phyloP scores from a whole-genome alignment of 768 basidiomycete species.

The Lentinula sp. region DNA sequence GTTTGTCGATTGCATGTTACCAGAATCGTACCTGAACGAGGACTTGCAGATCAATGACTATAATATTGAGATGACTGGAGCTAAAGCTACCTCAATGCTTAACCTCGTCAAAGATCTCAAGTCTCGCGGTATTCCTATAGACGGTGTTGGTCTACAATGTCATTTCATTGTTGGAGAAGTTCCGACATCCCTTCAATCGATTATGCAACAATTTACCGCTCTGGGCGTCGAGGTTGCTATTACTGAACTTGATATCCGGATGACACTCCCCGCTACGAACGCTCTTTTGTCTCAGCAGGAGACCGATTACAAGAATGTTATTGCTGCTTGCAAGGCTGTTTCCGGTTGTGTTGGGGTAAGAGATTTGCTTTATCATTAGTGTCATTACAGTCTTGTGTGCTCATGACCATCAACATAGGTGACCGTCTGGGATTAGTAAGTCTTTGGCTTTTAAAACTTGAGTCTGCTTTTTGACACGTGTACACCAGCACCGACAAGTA shows the following conservation, averaged over 20 bases:
- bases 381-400: neutral
- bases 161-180: slow-evolving; percentile 58
- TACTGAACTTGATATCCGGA: slow-evolving; percentile 64
- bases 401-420: neutral
- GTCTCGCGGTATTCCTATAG: slow-evolving; percentile 42
- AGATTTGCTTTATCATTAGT: neutral
- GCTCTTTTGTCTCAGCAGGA: slow-evolving; percentile 48
- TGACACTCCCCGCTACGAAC: slow-evolving; percentile 44
- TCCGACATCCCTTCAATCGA: slow-evolving; percentile 36
- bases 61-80: slow-evolving; percentile 34
- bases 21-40: neutral
- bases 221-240: slow-evolving; percentile 64
- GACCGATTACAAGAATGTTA: slow-evolving; percentile 41
- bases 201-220: slow-evolving; percentile 45
- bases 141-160: slow-evolving; percentile 56
- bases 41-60: slow-evolving; percentile 12
- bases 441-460: slow-evolving; percentile 14
- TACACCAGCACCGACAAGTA: slow-evolving; percentile 8
- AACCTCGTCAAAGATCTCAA: slow-evolving; percentile 45
- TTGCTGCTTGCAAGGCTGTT: slow-evolving; percentile 28
- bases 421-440: slow-evolving; percentile 3
- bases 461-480: slow-evolving; percentile 7
- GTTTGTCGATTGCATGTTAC: slow-evolving; percentile 3
- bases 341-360: slow-evolving; percentile 8
- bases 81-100: slow-evolving; percentile 51